Percentiles rank a stretch among this genome's conserved stretches.
These are phyloP conservation scores for sunflower (Helianthus annuus) DNA, from an alignment of 129 eudicot species.

Conservation along the genomic window DNA sequence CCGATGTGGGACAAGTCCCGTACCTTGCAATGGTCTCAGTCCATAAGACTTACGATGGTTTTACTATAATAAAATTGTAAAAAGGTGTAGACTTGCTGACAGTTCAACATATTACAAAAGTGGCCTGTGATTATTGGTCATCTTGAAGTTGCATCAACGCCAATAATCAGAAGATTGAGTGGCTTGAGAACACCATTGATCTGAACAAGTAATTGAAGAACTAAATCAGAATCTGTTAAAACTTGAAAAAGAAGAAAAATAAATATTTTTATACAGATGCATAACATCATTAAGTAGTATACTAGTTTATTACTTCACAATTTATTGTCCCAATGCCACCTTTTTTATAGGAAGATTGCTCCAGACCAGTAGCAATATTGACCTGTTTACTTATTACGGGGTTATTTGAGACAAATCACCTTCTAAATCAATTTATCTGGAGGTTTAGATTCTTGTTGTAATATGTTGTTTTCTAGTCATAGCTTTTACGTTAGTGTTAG, in stretches of 20 bases:
- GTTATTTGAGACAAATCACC: not conserved
- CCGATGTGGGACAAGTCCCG: no score
- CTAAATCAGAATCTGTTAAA: conserved; percentile 41
- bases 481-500: not conserved
- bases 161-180: conserved; percentile 49
- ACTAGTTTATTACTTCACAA: not conserved
- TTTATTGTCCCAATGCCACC: not conserved
- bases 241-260: conserved; percentile 31
- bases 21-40: no score
- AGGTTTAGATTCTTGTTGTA: no score
- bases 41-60: no score
- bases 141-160: no score
- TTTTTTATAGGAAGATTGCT: not conserved
- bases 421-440: no score
- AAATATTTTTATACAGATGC: conserved; percentile 35
- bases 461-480: not conserved
- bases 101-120: conserved; percentile 65
- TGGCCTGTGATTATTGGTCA: conserved; percentile 35
- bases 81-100: conserved; percentile 17
- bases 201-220: conserved; percentile 59
- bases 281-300: not conserved
- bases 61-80: not conserved
- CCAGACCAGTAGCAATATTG: conserved; percentile 31
- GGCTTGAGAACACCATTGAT: conserved; percentile 65
- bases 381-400: not conserved